Evolutionary conservation across 2,329 filamentous ascomycete genomes (phyloP).

Genomic region (Didymella segeticola): DNA sequence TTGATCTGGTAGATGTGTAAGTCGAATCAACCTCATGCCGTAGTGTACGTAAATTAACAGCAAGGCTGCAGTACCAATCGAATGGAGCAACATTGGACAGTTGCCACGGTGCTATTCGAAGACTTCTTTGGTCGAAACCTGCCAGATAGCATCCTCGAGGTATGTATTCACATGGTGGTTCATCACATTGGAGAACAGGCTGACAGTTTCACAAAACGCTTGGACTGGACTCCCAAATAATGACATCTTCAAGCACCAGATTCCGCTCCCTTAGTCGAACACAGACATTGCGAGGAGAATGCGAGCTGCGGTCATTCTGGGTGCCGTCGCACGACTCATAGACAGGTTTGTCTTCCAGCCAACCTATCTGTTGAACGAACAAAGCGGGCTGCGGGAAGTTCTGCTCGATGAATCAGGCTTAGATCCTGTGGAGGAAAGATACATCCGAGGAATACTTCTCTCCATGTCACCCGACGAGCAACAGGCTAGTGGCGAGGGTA

Average conservation of each 20-base stretch:
- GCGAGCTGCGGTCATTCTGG: slow-evolving; percentile 40
- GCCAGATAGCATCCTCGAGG: neutral
- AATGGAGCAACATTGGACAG: slow-evolving; percentile 1
- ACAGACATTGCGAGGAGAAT: slow-evolving; percentile 42
- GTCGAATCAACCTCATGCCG: neutral
- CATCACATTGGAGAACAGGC: too few relatives aligned
- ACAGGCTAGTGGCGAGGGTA: neutral
- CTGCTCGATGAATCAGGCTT: slow-evolving; percentile 3
- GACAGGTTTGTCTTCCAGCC: slow-evolving; percentile 44
- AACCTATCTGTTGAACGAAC: slow-evolving; percentile 34
- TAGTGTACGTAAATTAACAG: neutral
- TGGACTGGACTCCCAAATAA: slow-evolving; percentile 5
- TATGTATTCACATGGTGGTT: too few relatives aligned
- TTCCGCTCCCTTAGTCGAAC: slow-evolving; percentile 44
- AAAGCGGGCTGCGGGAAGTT: slow-evolving; percentile 15
- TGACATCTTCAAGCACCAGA: slow-evolving; percentile 14
- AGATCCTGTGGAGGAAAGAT: neutral
- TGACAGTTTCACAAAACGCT: slow-evolving; percentile 7
- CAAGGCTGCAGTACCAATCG: neutral
- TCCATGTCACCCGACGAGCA: neutral
- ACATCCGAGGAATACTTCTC: neutral
- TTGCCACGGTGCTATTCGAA: neutral
- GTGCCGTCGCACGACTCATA: slow-evolving; percentile 36
- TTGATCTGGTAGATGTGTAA: slow-evolving; percentile 3
- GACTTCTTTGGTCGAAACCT: neutral